Base-by-base conservation (phyloP, 495 filamentous ascomycete species). In the Immersiella caudata region DNA sequence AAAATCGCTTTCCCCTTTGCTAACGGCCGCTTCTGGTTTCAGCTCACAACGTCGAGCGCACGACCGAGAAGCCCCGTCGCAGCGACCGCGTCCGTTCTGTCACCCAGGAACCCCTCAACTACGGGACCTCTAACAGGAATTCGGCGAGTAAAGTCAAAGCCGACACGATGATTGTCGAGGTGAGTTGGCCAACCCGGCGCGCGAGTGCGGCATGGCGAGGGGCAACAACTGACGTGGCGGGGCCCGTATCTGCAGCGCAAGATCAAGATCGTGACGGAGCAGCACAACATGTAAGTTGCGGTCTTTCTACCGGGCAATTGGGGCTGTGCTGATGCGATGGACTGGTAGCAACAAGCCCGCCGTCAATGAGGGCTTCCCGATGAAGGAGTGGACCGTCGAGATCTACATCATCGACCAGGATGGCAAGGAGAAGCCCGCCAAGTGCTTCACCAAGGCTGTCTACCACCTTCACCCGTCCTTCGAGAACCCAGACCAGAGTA, bases 381-480 rank as follows among this genome's bases (percentile, higher is more conserved):
- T 97, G 85, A 92, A 95, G 72, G 78, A 89, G 73, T 82, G 91
- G 91, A 81, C 87, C 60, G 82, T 90, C 76, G 76, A 87, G 78
- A 79, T 93, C 75, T 81, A 87, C 73, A 46, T 91, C 69, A 71
- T 92, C 66, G 79, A 89, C 72, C 75, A 88, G 73, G 76, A 84
- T 73, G 83, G 87, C 69, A 83, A 90, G 77, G 80, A 92, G 73
- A 83, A 94, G 29, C 87, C 91, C 0, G 94, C 94, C 9, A 91
- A 76, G 58, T 82, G 91, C 78, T 98, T 97, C 80, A 92, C 94
- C 74, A 97, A 94, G 82, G 96, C 89, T 18, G 87, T 86, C 24
- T 99, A 97, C 81, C 90, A 90, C 67, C 85, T 99, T 24, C 96
- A 99, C 76, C 95, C 96, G 18, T 93, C 92, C 58, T 99, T 99